phyloP scores from a whole-genome alignment of 208 protist species.

The Ichthyophonus hoferi region DNA sequence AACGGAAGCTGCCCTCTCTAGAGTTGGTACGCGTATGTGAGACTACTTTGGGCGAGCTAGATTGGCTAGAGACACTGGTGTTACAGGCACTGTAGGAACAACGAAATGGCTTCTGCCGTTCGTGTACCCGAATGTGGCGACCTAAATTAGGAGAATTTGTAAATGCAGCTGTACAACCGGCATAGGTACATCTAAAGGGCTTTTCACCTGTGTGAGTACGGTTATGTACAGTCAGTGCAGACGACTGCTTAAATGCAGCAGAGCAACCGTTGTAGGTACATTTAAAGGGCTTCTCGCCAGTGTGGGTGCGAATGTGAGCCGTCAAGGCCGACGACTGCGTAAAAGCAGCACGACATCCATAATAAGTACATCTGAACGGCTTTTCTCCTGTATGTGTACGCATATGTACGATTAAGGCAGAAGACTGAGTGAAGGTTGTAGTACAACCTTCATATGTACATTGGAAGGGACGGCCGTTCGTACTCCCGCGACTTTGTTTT shows the following conservation, averaged over 20 bases:
- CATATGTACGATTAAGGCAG: too few species aligned
- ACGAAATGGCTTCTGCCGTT: too few species aligned
- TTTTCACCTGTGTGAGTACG: constrained; percentile 36
- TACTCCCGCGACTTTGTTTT: neutral
- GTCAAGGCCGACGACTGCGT: neutral
- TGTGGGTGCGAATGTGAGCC: constrained; percentile 36
- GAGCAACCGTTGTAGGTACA: neutral
- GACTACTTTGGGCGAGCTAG: too few species aligned
- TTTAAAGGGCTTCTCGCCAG: constrained; percentile 30
- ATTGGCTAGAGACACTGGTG: too few species aligned
- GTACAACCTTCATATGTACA: neutral
- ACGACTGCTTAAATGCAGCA: neutral
- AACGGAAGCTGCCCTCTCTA: too few species aligned
- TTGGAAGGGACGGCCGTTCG: neutral
- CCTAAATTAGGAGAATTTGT: too few species aligned
- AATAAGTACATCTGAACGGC: neutral
- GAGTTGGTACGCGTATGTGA: too few species aligned
- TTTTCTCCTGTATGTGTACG: too few species aligned
- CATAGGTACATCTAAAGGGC: neutral
- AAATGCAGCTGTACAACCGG: too few species aligned
- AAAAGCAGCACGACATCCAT: neutral
- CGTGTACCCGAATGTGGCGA: too few species aligned
- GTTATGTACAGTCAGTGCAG: neutral
- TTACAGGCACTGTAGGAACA: too few species aligned
- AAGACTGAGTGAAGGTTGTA: neutral